Percentiles rank a stretch among this genome's conserved stretches.
phyloP scores from a whole-genome alignment of 2,329 filamentous ascomycete species.

The Fusarium solani-melongenae region DNA sequence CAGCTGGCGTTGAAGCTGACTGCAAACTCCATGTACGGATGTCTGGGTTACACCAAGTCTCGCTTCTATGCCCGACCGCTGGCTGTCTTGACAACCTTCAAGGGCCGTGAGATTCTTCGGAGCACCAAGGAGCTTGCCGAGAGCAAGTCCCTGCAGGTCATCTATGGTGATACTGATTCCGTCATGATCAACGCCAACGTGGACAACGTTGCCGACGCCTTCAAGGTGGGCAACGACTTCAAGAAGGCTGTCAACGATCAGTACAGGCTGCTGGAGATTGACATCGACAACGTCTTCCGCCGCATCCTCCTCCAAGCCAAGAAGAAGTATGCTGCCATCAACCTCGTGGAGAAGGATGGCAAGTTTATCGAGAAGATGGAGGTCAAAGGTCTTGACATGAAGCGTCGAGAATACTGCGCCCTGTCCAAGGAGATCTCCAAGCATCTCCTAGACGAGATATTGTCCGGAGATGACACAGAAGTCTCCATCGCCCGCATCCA shows the following conservation, averaged over 20 bases:
- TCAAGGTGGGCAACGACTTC: constrained; percentile 94
- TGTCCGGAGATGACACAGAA: constrained; percentile 93
- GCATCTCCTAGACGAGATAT: constrained; percentile 89
- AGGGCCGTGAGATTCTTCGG: constrained; percentile 95
- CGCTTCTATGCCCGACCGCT: constrained; percentile 96
- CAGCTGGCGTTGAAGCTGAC: constrained; percentile 96
- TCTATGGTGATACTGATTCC: constrained; percentile 98
- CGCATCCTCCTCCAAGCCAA: constrained; percentile 94
- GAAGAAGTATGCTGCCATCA: constrained; percentile 99
- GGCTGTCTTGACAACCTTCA: constrained; percentile 95
- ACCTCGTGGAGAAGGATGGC: constrained; percentile 87
- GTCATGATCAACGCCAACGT: constrained; percentile 99
- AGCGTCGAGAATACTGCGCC: constrained; percentile 93
- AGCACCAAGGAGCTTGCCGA: constrained; percentile 97
- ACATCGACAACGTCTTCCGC: constrained; percentile 97
- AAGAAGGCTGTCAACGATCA: constrained; percentile 94
- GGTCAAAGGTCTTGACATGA: constrained; percentile 98
- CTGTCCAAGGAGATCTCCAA: constrained; percentile 95
- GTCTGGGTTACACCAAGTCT: constrained; percentile 95
- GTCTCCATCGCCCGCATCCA: constrained; percentile 89
- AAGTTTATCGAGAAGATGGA: constrained; percentile 96
- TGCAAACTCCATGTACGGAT: constrained; percentile 99
- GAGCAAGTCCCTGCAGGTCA: constrained; percentile 89
- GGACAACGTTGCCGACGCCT: constrained; percentile 88
- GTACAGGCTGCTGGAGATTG: constrained; percentile 93